Evolutionary conservation across 305 asterid species (phyloP).

Genomic region (Solanum hybrid): DNA sequence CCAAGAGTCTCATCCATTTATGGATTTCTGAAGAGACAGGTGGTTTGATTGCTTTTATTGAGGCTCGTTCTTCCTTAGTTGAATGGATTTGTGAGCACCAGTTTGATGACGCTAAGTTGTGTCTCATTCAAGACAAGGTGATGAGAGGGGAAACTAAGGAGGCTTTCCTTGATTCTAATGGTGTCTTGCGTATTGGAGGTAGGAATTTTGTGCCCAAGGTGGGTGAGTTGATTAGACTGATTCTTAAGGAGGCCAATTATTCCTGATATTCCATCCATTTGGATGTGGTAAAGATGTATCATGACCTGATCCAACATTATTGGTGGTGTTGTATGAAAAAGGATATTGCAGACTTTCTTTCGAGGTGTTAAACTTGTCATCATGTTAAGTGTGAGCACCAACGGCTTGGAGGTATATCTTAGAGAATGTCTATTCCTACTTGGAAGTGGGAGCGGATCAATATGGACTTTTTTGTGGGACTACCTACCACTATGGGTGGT

Average conservation of each 20-base stretch:
- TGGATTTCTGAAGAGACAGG: background rate
- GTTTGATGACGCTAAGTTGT: background rate
- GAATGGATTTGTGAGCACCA: background rate
- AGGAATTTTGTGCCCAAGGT: background rate
- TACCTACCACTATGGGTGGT: background rate
- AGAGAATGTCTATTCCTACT: background rate
- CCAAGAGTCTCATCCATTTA: background rate
- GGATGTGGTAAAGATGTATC: background rate
- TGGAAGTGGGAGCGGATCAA: background rate
- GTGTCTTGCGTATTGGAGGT: background rate
- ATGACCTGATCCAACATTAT: background rate
- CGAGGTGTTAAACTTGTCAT: background rate
- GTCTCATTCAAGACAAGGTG: background rate
- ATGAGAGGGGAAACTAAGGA: background rate
- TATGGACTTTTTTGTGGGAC: background rate
- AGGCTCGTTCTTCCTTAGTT: background rate
- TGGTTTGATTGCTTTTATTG: background rate
- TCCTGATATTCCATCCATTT: background rate
- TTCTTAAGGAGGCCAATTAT: background rate
- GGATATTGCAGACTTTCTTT: background rate
- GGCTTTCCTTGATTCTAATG: background rate
- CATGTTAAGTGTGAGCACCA: background rate
- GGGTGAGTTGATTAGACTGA: background rate
- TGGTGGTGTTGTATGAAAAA: background rate
- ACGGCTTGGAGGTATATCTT: background rate